Conservation (phyloP, 1,284 basidiomycete genomes). For the Ceratobasidium papillatum region DNA sequence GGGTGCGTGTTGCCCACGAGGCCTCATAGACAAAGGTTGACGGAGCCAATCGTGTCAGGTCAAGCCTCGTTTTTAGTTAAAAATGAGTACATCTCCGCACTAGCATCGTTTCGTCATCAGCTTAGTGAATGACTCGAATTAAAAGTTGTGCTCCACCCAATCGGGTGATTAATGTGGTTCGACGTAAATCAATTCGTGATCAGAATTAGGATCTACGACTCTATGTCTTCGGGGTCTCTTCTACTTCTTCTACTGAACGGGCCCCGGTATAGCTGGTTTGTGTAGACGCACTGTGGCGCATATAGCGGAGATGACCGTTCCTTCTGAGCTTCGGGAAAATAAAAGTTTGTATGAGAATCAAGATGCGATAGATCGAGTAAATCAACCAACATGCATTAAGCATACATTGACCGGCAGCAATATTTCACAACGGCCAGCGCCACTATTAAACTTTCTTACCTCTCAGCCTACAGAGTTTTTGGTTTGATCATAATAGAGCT, state of each 20-base stretch:
- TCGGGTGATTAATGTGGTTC: too few relatives aligned
- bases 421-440: too few relatives aligned
- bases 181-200: background rate
- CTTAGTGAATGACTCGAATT: background rate
- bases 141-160: background rate
- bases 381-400: background rate
- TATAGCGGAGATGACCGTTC: background rate
- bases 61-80: conserved; percentile 1
- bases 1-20: conserved; percentile 2
- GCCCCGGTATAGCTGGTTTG: background rate
- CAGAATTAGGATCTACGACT: too few relatives aligned
- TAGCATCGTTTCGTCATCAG: background rate
- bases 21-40: background rate
- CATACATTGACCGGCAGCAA: too few relatives aligned
- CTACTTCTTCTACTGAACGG: background rate
- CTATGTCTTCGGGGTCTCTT: background rate
- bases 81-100: background rate
- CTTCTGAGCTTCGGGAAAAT: background rate
- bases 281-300: background rate
- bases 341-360: background rate
- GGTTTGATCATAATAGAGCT: too few relatives aligned
- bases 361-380: background rate
- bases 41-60: background rate
- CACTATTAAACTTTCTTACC: too few relatives aligned
- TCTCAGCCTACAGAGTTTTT: too few relatives aligned